These are phyloP conservation scores for Sporothrix curviconia DNA, from an alignment of 2,329 filamentous ascomycete genomes.

Conservation along the genomic window DNA sequence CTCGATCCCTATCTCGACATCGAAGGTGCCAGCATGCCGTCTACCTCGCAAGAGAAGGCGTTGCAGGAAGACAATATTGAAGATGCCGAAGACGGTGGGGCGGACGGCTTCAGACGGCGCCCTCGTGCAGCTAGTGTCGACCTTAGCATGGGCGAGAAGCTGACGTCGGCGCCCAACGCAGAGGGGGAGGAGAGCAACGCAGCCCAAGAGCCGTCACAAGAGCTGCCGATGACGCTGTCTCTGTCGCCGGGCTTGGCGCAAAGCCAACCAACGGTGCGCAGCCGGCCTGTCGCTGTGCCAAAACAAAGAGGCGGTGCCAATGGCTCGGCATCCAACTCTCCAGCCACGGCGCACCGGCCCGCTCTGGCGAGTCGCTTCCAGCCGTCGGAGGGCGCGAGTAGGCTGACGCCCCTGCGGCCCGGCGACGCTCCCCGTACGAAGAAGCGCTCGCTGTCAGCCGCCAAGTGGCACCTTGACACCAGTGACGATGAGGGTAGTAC, in stretches of 20 bases:
- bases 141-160: slow-evolving; percentile 13
- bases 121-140: slow-evolving; percentile 12
- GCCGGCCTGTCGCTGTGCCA: neutral
- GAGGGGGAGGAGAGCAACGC: neutral
- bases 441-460: slow-evolving; percentile 10
- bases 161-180: neutral
- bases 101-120: neutral
- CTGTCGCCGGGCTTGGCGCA: slow-evolving; percentile 9
- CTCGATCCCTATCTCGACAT: neutral
- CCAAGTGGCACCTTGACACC: neutral
- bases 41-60: neutral
- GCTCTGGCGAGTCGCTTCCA: neutral
- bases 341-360: neutral
- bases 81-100: neutral
- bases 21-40: neutral
- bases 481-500: neutral
- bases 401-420: neutral
- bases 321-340: too few species aligned
- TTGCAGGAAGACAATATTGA: neutral
- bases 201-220: neutral
- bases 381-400: neutral
- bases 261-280: neutral
- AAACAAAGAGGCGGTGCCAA: neutral
- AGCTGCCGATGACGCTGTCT: slow-evolving; percentile 6
- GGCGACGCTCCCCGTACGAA: slow-evolving; percentile 7